Percentiles rank a stretch among this genome's conserved stretches.
phyloP scores from a whole-genome alignment of 2,329 filamentous ascomycete genomes.

The Trichoderma breve region DNA sequence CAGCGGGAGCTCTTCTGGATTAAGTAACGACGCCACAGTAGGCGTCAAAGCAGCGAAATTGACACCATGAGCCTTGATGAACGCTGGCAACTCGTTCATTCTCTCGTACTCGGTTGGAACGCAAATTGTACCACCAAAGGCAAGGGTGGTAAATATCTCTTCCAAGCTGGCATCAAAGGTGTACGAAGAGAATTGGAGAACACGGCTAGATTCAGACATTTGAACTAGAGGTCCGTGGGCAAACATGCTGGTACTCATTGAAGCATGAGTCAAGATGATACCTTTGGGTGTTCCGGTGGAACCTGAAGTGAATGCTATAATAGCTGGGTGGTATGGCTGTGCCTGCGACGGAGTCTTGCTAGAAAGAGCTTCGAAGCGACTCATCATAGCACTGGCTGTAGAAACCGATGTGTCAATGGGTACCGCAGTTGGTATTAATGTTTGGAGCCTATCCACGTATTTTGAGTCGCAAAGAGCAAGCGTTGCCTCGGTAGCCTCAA shows the following conservation, averaged over 20 bases:
- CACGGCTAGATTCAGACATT: not conserved
- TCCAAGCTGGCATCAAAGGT: constrained; percentile 5
- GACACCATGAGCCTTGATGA: constrained; percentile 14
- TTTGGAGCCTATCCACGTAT: not conserved
- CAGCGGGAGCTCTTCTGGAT: constrained; percentile 15
- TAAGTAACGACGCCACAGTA: not conserved
- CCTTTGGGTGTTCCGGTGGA: not conserved
- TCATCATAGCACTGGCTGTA: not conserved
- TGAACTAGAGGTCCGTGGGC: not conserved
- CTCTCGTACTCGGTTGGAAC: constrained; percentile 19
- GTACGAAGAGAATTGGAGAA: constrained; percentile 12
- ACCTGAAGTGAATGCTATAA: not conserved
- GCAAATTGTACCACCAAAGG: constrained; percentile 17
- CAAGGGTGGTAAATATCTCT: constrained; percentile 10
- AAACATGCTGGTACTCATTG: not conserved
- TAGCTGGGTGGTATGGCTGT: not conserved
- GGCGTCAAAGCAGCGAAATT: not conserved
- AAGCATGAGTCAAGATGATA: not conserved
- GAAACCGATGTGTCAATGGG: not conserved
- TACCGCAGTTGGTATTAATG: not conserved
- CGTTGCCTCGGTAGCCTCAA: not conserved
- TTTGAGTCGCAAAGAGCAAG: not conserved
- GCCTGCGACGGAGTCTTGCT: not conserved
- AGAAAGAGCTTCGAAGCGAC: not conserved
- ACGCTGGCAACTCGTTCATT: not conserved